A percentile compares a stretch with the other conserved stretches of the same genome.
Conservation (phyloP, 768 basidiomycete genomes). For the Tulasnella sp. region DNA sequence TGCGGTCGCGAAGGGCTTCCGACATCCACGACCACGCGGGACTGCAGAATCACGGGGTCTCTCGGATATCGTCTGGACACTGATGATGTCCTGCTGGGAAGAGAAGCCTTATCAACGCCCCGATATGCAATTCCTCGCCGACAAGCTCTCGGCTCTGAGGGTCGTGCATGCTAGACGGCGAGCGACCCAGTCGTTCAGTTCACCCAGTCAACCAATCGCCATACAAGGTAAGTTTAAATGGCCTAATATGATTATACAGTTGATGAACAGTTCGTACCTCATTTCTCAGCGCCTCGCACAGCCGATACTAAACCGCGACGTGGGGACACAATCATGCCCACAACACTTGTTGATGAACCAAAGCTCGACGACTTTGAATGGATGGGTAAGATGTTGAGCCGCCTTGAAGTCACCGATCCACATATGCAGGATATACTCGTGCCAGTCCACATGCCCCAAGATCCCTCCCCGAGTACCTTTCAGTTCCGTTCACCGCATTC, state of each 20-base stretch:
- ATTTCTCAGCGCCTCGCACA: not conserved
- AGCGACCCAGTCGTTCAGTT: not conserved
- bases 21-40: slow-evolving; percentile 32
- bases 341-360: not conserved
- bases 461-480: not conserved
- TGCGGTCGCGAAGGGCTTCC: slow-evolving; percentile 29
- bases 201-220: not conserved
- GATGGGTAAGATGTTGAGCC: not conserved
- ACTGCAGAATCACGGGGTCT: slow-evolving; percentile 25
- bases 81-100: slow-evolving; percentile 38
- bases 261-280: not conserved
- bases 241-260: not conserved
- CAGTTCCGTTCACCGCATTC: not conserved
- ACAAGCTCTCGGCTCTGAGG: not conserved
- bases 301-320: not conserved
- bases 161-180: not conserved
- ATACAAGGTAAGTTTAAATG: not conserved
- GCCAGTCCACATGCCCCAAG: not conserved
- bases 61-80: slow-evolving; percentile 34
- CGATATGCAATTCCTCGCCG: slow-evolving; percentile 24
- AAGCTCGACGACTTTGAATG: not conserved
- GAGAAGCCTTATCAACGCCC: slow-evolving; percentile 33
- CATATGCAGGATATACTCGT: not conserved
- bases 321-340: not conserved
- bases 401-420: not conserved